phyloP scores from a whole-genome alignment of 768 basidiomycete species.

The Podaxis sp. region DNA sequence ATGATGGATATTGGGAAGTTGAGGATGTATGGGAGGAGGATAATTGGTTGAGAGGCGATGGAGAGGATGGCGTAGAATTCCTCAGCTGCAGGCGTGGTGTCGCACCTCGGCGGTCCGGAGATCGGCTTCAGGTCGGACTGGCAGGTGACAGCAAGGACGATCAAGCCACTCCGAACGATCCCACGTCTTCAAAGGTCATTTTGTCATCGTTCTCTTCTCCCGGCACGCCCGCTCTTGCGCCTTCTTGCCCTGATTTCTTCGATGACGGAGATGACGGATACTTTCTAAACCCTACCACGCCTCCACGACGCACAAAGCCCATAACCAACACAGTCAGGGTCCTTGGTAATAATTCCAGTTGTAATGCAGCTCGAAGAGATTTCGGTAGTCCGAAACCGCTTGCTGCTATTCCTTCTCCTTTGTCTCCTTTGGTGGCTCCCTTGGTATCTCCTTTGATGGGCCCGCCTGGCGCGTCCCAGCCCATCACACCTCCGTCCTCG shows the following conservation, averaged over 20 bases:
- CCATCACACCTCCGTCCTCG: background rate
- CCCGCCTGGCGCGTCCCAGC: background rate
- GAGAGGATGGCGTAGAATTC: conserved; percentile 17
- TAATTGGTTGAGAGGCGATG: conserved; percentile 13
- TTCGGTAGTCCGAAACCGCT: background rate
- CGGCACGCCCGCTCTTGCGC: background rate
- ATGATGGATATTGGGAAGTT: conserved; percentile 21
- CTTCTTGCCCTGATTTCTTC: background rate
- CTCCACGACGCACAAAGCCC: conserved; percentile 10
- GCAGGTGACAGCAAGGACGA: background rate
- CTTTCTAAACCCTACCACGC: background rate
- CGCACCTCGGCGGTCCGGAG: background rate
- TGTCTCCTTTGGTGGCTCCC: conserved; percentile 16
- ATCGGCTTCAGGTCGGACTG: background rate
- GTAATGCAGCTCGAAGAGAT: background rate
- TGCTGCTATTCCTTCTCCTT: background rate
- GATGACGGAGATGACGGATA: conserved; percentile 1
- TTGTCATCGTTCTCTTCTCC: conserved; percentile 1
- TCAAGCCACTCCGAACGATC: background rate
- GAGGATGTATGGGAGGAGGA: conserved; percentile 16
- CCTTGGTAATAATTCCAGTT: background rate
- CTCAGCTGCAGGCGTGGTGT: conserved; percentile 14
- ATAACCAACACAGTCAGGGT: background rate
- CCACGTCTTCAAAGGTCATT: background rate
- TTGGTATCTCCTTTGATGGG: conserved; percentile 14